Evolutionary conservation across 1,284 basidiomycete species (phyloP).

Genomic region (Xanthoconium separans): DNA sequence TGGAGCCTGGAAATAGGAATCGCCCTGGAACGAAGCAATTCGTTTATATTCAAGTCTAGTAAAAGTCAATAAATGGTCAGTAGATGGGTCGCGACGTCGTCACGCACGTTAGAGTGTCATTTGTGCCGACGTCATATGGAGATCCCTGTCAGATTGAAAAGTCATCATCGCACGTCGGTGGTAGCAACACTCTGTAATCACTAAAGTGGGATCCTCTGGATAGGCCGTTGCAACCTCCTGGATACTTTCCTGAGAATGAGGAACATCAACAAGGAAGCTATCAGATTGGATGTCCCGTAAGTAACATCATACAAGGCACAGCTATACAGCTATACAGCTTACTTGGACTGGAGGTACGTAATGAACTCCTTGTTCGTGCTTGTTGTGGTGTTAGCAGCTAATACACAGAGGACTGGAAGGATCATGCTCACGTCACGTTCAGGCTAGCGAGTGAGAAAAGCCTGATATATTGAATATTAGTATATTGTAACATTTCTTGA

Average conservation of each 20-base stretch:
- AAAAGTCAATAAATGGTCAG: too few species aligned
- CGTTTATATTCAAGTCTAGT: too few species aligned
- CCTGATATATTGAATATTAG: too few species aligned
- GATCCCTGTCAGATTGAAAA: too few species aligned
- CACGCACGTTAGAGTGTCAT: too few species aligned
- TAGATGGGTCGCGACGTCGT: too few species aligned
- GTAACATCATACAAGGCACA: background rate
- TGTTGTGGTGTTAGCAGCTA: background rate
- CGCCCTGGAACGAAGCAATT: too few species aligned
- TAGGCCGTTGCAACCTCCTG: constrained; percentile 7
- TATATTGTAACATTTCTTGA: too few species aligned
- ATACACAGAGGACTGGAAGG: background rate
- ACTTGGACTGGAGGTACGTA: constrained; percentile 15
- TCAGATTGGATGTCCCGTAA: too few species aligned
- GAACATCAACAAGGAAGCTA: constrained; percentile 2
- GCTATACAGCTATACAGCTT: background rate
- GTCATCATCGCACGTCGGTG: too few species aligned
- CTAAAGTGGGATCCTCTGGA: constrained; percentile 14
- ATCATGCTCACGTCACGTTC: background rate
- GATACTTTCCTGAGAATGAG: background rate
- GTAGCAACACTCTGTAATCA: background rate
- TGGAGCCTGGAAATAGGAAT: background rate
- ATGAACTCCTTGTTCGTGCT: constrained; percentile 19
- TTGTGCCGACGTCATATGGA: too few species aligned
- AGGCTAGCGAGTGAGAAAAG: constrained; percentile 8